Conservation (phyloP, 2,329 filamentous ascomycete genomes). For the Alternaria solani region DNA sequence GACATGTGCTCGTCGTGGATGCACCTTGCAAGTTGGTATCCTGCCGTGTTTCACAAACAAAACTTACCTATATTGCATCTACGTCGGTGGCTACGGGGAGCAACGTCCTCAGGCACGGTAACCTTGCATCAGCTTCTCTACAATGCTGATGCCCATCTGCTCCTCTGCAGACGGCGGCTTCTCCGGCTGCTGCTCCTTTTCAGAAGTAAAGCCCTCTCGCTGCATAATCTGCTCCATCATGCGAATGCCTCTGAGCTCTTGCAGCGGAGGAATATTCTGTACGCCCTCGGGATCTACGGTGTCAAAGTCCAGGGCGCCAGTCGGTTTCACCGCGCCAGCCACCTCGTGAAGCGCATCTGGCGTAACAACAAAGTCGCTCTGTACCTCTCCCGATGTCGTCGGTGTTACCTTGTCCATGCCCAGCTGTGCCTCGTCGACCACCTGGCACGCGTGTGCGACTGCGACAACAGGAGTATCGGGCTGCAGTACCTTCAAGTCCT, state of each 20-base stretch:
- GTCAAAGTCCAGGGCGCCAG: constrained; percentile 51
- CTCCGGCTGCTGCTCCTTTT: constrained; percentile 14
- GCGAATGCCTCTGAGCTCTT: constrained; percentile 49
- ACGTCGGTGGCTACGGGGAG: neutral
- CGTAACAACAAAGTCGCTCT: constrained; percentile 54
- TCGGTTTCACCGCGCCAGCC: constrained; percentile 43
- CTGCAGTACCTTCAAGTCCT: constrained; percentile 43
- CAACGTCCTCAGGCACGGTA: constrained; percentile 21
- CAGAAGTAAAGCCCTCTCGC: constrained; percentile 19
- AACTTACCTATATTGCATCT: neutral
- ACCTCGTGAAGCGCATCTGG: constrained; percentile 44
- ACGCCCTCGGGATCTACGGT: constrained; percentile 48
- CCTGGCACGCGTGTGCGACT: constrained; percentile 55
- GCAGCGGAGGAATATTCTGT: constrained; percentile 49
- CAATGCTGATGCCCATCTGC: constrained; percentile 43
- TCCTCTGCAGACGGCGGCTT: constrained; percentile 35
- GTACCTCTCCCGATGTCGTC: constrained; percentile 51
- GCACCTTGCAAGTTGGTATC: constrained; percentile 66
- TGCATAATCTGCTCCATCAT: constrained; percentile 49
- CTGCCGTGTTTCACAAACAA: neutral
- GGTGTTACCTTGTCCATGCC: constrained; percentile 33
- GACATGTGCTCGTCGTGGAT: neutral
- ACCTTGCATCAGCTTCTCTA: constrained; percentile 44
- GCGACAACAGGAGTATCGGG: constrained; percentile 41
- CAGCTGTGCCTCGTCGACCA: constrained; percentile 44